phyloP scores from a whole-genome alignment of 202 grass and related monocot genomes.

The Zizania palustris region DNA sequence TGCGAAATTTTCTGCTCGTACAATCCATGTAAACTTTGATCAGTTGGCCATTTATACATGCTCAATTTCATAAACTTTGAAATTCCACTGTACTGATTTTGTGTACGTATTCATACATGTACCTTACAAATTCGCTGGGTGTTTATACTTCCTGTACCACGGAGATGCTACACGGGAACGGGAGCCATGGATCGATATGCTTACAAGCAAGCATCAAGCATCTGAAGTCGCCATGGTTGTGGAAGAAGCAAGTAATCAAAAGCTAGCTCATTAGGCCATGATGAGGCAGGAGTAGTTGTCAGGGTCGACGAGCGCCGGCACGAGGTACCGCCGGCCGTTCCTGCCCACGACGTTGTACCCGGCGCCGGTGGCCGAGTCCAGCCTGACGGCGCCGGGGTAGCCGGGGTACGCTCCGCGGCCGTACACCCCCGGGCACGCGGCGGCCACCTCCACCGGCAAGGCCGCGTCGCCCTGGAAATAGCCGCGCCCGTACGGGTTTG shows the following conservation, averaged over 20 bases:
- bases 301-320: slow-evolving; percentile 71
- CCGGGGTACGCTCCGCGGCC: slow-evolving; percentile 67
- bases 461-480: slow-evolving; percentile 73
- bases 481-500: slow-evolving; percentile 62
- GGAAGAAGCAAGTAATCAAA: neutral
- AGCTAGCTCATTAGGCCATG: slow-evolving; percentile 25
- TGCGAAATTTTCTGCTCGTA: no score
- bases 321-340: slow-evolving; percentile 73
- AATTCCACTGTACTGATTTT: neutral
- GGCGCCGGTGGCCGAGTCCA: slow-evolving; percentile 52
- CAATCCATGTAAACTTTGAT: no score
- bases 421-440: slow-evolving; percentile 69
- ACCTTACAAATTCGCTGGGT: neutral
- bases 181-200: neutral
- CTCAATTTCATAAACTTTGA: no score
- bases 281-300: slow-evolving; percentile 56
- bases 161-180: neutral
- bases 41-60: neutral
- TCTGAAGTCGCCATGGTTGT: neutral
- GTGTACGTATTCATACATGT: neutral
- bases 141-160: neutral
- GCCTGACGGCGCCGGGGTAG: slow-evolving; percentile 51
- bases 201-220: slow-evolving; percentile 13
- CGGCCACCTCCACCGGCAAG: slow-evolving; percentile 64
- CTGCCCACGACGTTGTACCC: slow-evolving; percentile 71